Base-by-base conservation (phyloP, 2,329 filamentous ascomycete species). In the Cercospora sojina region DNA sequence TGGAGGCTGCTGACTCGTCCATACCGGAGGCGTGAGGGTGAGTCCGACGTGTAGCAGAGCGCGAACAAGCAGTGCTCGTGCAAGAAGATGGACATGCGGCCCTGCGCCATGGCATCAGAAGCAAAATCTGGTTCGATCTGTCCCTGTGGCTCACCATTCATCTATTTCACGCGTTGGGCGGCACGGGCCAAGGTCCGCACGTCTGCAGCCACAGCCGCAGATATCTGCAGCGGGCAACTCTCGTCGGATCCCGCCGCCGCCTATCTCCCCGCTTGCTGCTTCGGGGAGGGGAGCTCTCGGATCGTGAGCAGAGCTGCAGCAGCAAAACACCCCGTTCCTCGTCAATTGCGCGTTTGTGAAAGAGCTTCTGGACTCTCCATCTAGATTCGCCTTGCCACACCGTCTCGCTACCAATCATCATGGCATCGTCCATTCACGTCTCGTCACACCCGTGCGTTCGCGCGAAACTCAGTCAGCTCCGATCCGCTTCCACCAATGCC, bases 401-500 rank as follows among this genome's bases (percentile, higher is more conserved):
- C 35, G 13, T 27, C 27, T 32, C 38, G 23, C 51, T 29, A 16
- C 23, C 27, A 16, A 56, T 27, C 51, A 31, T 43, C 62, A 72
- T 72, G 70, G 59, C 68, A 51, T 64, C 64, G 31, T 59, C 67
- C 59, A 82, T 87, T 38, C 92, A 95, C 81, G 82, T 97, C 77
- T 97, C 93, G 43, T 83, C 83, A 16, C 94, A 98, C 79, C 94
- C 94, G 38, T 96, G 92, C 80, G 85, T 97, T 49, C 84, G 86
- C 74, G 92, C 91, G 73, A 98, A 98, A 84, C 88, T 98, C 74
- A 93, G 91, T 72, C 91, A 95, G 81, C 87, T 98, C 56, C 90
- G 94, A 67, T 95, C 91, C 47, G 84, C 87, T 64, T 84, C 83
- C 49, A 88, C 91, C 59, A 86, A 84, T 66, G 84, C 91, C 3